Evolutionary conservation across 768 basidiomycete species (phyloP).

Genomic region (Leccinum arenicola): DNA sequence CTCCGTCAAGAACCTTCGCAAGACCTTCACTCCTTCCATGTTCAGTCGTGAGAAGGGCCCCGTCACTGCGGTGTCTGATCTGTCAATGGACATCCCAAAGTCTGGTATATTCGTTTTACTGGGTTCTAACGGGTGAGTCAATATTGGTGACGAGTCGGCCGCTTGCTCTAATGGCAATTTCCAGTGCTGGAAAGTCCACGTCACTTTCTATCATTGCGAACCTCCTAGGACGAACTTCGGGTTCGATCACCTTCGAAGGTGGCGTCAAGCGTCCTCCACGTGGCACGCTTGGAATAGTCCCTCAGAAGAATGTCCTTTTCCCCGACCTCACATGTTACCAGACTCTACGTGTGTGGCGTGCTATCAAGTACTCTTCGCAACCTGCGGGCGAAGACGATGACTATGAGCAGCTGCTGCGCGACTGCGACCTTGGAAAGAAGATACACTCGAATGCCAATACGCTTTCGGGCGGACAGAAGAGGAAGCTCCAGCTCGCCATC

Average conservation of each 20-base stretch:
- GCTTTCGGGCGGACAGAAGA: constrained; percentile 77
- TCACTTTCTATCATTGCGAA: constrained; percentile 64
- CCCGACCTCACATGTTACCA: constrained; percentile 73
- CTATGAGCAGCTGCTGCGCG: constrained; percentile 51
- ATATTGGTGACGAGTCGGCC: background rate
- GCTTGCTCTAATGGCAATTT: constrained; percentile 2
- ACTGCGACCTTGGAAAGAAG: constrained; percentile 74
- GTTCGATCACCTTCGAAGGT: constrained; percentile 55
- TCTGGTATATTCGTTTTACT: constrained; percentile 75
- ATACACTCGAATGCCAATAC: constrained; percentile 62
- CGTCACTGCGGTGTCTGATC: constrained; percentile 63
- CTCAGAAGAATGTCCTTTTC: constrained; percentile 82
- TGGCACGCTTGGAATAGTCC: constrained; percentile 72
- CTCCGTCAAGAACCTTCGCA: constrained; percentile 57
- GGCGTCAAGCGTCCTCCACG: constrained; percentile 52
- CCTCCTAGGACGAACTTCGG: constrained; percentile 55
- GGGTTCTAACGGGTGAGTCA: constrained; percentile 61
- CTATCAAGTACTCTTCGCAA: constrained; percentile 60
- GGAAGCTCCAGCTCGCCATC: constrained; percentile 81
- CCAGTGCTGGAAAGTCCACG: constrained; percentile 77
- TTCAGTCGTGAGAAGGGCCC: constrained; percentile 44
- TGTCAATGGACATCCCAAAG: constrained; percentile 68
- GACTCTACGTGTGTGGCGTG: constrained; percentile 68
- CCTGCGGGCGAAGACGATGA: constrained; percentile 48
- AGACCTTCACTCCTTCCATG: constrained; percentile 51